Percentiles rank a stretch among this genome's conserved stretches.
phyloP scores from a whole-genome alignment of 345 rosid species.

The Melaleuca alternifolia region DNA sequence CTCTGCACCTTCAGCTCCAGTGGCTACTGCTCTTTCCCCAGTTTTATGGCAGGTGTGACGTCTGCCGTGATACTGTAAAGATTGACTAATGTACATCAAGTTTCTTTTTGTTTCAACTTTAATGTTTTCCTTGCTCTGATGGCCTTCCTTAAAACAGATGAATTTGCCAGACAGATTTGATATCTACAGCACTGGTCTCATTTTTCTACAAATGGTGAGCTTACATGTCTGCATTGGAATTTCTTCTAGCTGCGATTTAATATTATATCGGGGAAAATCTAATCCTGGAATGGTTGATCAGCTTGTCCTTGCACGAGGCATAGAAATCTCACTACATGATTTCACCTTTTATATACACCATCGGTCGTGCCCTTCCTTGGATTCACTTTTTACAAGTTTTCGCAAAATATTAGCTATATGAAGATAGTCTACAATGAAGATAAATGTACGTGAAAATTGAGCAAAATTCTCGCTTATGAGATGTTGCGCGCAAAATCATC shows the following conservation, averaged over 20 bases:
- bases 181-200: slow-evolving; percentile 87
- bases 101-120: not conserved
- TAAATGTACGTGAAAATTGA: not conserved
- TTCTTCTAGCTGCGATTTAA: not conserved
- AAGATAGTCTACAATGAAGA: not conserved
- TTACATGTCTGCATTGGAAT: not conserved
- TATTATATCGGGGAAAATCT: not conserved
- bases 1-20: slow-evolving; percentile 96
- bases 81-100: not conserved
- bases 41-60: slow-evolving; percentile 85
- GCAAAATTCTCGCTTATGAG: not conserved
- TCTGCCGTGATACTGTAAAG: not conserved
- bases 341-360: not conserved
- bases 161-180: slow-evolving; percentile 95
- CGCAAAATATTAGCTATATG: not conserved
- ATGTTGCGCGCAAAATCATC: not conserved
- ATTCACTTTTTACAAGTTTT: not conserved
- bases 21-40: slow-evolving; percentile 93
- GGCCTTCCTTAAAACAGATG: slow-evolving; percentile 41
- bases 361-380: not conserved
- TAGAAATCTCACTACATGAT: not conserved
- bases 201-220: slow-evolving; percentile 89
- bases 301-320: not conserved
- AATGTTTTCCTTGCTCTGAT: slow-evolving; percentile 3
- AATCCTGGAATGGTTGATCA: not conserved